A percentile compares a stretch with the other conserved stretches of the same genome.
Conservation (phyloP, 2,329 filamentous ascomycete species). For the Knufia fluminis region DNA sequence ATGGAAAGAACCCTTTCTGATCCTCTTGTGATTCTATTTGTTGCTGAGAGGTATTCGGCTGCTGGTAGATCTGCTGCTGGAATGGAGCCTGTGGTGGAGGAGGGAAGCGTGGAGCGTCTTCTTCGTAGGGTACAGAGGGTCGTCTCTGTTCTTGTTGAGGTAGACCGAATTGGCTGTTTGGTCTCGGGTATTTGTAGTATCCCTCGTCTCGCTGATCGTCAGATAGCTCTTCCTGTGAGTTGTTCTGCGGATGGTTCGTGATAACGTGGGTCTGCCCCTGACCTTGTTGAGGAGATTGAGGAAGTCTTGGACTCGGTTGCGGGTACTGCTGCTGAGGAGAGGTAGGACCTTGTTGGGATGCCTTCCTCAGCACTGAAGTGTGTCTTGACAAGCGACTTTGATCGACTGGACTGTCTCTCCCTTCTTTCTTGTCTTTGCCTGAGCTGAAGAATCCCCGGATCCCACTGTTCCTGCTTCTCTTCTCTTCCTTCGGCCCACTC, state of each 20-base stretch:
- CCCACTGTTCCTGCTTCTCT: slow-evolving; percentile 16
- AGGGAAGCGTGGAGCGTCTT: slow-evolving; percentile 19
- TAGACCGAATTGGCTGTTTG: slow-evolving; percentile 14
- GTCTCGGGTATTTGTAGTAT: background rate
- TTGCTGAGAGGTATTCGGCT: slow-evolving; percentile 2
- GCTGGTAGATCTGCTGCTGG: slow-evolving; percentile 15
- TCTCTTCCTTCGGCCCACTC: slow-evolving; percentile 9
- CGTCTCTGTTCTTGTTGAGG: slow-evolving; percentile 14
- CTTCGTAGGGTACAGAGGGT: slow-evolving; percentile 19
- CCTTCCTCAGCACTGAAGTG: slow-evolving; percentile 20
- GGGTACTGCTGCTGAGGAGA: slow-evolving; percentile 12
- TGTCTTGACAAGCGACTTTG: slow-evolving; percentile 18
- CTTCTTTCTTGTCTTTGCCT: slow-evolving; percentile 17
- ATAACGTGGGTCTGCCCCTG: no score
- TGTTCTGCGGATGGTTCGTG: no score
- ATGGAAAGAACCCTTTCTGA: background rate
- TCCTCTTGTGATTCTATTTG: background rate
- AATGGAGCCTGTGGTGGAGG: slow-evolving; percentile 15
- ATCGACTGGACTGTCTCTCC: slow-evolving; percentile 16
- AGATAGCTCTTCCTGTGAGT: slow-evolving; percentile 5
- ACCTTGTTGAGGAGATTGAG: slow-evolving; percentile 4
- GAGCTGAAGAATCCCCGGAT: slow-evolving; percentile 18
- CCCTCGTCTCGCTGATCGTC: slow-evolving; percentile 5
- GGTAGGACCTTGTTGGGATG: slow-evolving; percentile 12
- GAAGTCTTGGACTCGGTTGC: slow-evolving; percentile 11